These are phyloP conservation scores for Citrullus colocynthis DNA, from an alignment of 306 rosid genomes.

Conservation along the genomic window DNA sequence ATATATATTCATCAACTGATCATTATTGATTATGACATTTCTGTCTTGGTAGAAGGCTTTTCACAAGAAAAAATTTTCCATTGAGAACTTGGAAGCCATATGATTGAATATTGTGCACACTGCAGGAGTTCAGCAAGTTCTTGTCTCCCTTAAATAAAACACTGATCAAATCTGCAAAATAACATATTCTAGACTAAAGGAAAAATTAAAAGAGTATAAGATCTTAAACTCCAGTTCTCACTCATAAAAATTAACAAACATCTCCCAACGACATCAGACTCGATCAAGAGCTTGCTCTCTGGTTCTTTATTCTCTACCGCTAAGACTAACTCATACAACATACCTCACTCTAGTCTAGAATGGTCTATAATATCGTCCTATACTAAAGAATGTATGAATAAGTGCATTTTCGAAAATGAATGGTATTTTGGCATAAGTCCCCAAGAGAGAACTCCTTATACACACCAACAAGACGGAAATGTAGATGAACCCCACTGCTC, in stretches of 20 bases:
- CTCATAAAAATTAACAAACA: background rate
- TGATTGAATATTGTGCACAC: background rate
- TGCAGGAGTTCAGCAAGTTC: background rate
- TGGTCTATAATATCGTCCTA: conserved; percentile 50
- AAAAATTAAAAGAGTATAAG: background rate
- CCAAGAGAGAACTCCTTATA: conserved; percentile 57
- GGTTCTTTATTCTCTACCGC: background rate
- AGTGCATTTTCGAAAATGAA: conserved; percentile 53
- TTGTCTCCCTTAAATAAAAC: no score
- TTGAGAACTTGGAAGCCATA: no score
- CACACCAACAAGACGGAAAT: conserved; percentile 37
- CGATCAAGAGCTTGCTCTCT: background rate
- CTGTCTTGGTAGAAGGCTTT: no score
- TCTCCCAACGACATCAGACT: background rate
- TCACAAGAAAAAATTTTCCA: no score
- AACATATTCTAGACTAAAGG: no score
- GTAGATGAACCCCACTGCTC: conserved; percentile 48
- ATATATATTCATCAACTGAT: no score
- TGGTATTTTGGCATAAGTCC: conserved; percentile 58
- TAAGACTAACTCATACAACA: background rate
- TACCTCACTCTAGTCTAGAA: conserved; percentile 17
- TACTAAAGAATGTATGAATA: conserved; percentile 39
- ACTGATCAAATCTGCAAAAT: no score
- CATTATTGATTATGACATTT: no score
- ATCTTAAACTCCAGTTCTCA: background rate